A percentile compares a stretch with the other conserved stretches of the same genome.
Evolutionary conservation across 2,329 filamentous ascomycete genomes (phyloP).

Genomic region (Fusarium sp.): DNA sequence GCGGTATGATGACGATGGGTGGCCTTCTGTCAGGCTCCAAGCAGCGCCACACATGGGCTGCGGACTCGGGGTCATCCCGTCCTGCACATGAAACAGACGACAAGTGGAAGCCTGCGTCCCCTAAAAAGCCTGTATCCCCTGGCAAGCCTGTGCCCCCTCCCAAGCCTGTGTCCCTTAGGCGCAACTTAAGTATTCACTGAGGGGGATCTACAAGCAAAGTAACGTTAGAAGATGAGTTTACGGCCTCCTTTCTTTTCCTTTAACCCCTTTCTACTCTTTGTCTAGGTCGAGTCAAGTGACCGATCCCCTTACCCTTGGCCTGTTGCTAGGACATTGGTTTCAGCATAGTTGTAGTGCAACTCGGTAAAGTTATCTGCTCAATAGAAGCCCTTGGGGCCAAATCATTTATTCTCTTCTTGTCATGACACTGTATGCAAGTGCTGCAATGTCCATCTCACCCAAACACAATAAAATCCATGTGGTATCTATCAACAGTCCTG

Average conservation of each 20-base stretch:
- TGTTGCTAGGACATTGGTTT: not conserved
- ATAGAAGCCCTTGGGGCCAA: not conserved
- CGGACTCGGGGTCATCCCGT: not conserved
- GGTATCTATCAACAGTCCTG: conserved; percentile 18
- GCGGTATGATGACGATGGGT: not conserved
- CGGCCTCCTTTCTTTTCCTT: not conserved
- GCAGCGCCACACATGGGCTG: not conserved
- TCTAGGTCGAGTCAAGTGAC: not conserved
- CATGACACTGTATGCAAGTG: not conserved
- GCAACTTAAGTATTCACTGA: not conserved
- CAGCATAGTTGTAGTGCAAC: not conserved
- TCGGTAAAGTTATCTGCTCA: not conserved
- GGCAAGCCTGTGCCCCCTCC: not conserved
- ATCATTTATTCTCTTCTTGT: not conserved
- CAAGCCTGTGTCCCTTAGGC: not conserved
- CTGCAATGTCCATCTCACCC: not conserved
- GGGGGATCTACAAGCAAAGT: not conserved
- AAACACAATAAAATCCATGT: conserved; percentile 4
- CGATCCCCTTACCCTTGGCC: not conserved
- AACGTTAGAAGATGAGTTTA: not conserved
- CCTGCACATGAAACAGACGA: not conserved
- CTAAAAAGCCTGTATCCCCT: not conserved
- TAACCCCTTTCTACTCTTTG: not conserved
- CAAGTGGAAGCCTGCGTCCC: not conserved
- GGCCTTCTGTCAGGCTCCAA: not conserved